A percentile compares a stretch with the other conserved stretches of the same genome.
Evolutionary conservation across 1,284 basidiomycete genomes (phyloP).

Genomic region (Leccinum fuscescens): DNA sequence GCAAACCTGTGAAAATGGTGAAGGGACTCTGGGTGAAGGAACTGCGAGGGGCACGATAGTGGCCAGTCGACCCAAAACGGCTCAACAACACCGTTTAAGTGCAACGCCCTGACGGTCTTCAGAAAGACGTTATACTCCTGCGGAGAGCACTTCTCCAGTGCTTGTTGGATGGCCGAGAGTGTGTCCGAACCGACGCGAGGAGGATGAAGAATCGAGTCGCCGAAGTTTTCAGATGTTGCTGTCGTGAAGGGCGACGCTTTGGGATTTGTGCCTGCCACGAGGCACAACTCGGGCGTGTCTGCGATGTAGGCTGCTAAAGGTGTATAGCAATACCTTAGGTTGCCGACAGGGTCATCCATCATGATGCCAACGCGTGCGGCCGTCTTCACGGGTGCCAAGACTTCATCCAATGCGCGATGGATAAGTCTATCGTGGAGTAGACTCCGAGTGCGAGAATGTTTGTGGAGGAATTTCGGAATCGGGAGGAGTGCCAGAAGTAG

Average conservation of each 20-base stretch:
- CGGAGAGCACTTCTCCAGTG: too few relatives aligned
- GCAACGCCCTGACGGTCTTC: too few relatives aligned
- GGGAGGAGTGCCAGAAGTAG: not conserved
- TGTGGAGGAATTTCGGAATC: not conserved
- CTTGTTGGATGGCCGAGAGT: not conserved
- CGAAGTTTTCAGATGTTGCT: not conserved
- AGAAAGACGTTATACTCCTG: too few relatives aligned
- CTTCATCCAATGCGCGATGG: not conserved
- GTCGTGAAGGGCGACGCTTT: not conserved
- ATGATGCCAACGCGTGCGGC: not conserved
- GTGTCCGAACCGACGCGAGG: not conserved
- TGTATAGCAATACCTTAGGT: not conserved
- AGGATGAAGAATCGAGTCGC: not conserved
- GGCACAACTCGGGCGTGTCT: not conserved
- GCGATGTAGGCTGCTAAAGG: not conserved
- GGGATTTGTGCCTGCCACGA: not conserved
- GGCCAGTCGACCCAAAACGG: not conserved
- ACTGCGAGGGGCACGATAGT: not conserved
- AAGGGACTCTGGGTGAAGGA: not conserved
- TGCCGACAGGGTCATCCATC: not conserved
- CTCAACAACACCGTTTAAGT: not conserved
- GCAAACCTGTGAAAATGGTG: too few relatives aligned
- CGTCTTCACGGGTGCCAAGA: not conserved
- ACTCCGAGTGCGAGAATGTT: not conserved
- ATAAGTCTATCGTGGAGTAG: not conserved